Evolutionary conservation across 768 basidiomycete genomes (phyloP), one percentile per base, ranked within the genome.

Genomic region (Mycena polygramma): DNA sequence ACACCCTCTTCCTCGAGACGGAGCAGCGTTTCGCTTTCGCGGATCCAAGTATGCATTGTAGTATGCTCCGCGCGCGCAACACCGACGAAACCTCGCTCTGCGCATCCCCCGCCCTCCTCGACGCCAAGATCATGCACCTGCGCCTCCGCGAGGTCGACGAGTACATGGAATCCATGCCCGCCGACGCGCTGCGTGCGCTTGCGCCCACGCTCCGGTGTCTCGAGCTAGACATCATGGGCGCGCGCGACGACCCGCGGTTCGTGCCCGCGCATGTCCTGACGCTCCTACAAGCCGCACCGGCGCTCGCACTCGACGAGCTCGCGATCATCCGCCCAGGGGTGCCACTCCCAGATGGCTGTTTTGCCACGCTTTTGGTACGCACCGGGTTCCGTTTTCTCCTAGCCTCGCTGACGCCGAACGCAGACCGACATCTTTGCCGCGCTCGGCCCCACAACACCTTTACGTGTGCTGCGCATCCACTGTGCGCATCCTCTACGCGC

Each of bases 301-400:
- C 37, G 7, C 58, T 4, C 26, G 43, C 26, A 7, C 57, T 58
- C 11, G 57, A 58, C 57, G 58, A 59, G 24, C 58, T 59, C 19
- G 58, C 26, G 30, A 59, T 59, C 17, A 59, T 35, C n/a, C 57
- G 39, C 45, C 55, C 1, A 7, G 7, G 17, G 35, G 19, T 17
- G 17, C 19, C 43, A 4, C 43, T 2, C 20, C 45, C 1, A 26
- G 39, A 14, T 2, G 45, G 8, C 43, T 59, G 17, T 43, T 59
- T 30, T 6, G 6, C 30, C 30, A 30, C 30, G 30, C 30, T 30
- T 30, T 30, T 30, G 30, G 30, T 30, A 30, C 30, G 30, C 30
- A 30, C 30, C 6, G 24, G 19, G 58, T 59, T n/a, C 26, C 1
- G 26, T 10, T 43, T 19, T 24, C 17, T 15, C 15, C 5, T 14